Conservation (phyloP, 2,329 filamentous ascomycete species). For the Epichloe typhina region DNA sequence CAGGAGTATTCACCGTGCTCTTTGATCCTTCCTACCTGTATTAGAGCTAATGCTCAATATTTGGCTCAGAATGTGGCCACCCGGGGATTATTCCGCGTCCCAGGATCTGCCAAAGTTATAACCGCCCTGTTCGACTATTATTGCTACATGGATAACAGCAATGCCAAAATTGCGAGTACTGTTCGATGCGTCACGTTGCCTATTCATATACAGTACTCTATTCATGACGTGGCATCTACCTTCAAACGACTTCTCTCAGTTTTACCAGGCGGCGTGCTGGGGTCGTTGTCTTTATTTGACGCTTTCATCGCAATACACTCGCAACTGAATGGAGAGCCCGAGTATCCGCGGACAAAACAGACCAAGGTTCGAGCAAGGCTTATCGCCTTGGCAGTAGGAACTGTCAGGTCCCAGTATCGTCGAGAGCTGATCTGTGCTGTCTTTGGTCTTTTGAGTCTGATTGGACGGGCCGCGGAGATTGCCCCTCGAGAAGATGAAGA, state of each 20-base stretch:
- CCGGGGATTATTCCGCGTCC: conserved; percentile 49
- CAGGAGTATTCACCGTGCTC: conserved; percentile 42
- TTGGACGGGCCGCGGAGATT: conserved; percentile 44
- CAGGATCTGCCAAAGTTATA: conserved; percentile 44
- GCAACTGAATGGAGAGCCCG: conserved; percentile 38
- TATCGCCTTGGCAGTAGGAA: conserved; percentile 49
- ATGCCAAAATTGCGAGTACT: conserved; percentile 40
- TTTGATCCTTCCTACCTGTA: conserved; percentile 49
- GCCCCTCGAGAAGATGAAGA: conserved; percentile 36
- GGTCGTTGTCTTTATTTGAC: conserved; percentile 48
- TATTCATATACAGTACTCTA: conserved; percentile 41
- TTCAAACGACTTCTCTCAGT: conserved; percentile 54
- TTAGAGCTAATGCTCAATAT: conserved; percentile 53
- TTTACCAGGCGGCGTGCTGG: conserved; percentile 52
- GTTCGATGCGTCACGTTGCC: conserved; percentile 47
- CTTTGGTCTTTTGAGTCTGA: conserved; percentile 49
- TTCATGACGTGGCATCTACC: conserved; percentile 53
- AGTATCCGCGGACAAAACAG: conserved; percentile 38
- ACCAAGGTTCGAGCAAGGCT: conserved; percentile 48
- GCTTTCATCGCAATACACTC: conserved; percentile 47
- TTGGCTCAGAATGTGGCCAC: conserved; percentile 43
- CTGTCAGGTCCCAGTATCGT: conserved; percentile 44
- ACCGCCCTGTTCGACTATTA: conserved; percentile 51
- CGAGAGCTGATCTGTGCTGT: conserved; percentile 54
- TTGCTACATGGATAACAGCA: conserved; percentile 33